Evolutionary conservation across 345 rosid species (phyloP), one percentile per base, ranked within the genome.

Genomic region (Aegle marmelos): DNA sequence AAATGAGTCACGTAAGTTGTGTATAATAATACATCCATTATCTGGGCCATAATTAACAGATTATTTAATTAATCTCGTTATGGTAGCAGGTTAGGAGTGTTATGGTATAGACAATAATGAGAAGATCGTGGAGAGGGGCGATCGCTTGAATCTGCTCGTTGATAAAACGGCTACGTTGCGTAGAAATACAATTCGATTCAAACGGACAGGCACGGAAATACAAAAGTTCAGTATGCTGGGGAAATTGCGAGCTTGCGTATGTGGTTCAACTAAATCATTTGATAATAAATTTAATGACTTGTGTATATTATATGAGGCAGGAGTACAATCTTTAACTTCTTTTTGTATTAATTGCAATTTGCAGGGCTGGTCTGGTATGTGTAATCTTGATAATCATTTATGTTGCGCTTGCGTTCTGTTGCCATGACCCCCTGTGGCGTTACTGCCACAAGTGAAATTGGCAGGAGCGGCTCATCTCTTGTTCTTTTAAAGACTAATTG

Each of bases 91-190:
- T 88, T 48, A 48, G 86, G 34, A 86, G 57, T 0, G 89, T 89
- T 9, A 88, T 86, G 91, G n/a, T n/a, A 78, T 88, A 14, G 84
- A 85, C 58, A 89, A 89, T 64, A 89, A 85, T 30, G 90, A 88
- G 0, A 89, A 83, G 62, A 85, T 89, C 14, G 59, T 87, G 21
- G 87, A 86, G 41, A 83, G 89, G 70, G 91, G 91, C 1, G 89
- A 88, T 63, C 84, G 91, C 36, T 69, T 89, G 79, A 81, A 79
- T 3, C 54, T 89, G 63, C 80, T 88, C 0, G 91, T 89, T 0
- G 89, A 87, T 21, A 89, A 87, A 76, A 81, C 93, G 22, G 28
- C 84, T 1, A 34, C 78, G 0, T 13, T 89, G 73, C 88, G 88
- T 73, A 87, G 87, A 64, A 81, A 85, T 34, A 68, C 91, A 3